Evolutionary conservation across 176 grass and related monocot genomes (phyloP).

Genomic region (Lolium rigidum): DNA sequence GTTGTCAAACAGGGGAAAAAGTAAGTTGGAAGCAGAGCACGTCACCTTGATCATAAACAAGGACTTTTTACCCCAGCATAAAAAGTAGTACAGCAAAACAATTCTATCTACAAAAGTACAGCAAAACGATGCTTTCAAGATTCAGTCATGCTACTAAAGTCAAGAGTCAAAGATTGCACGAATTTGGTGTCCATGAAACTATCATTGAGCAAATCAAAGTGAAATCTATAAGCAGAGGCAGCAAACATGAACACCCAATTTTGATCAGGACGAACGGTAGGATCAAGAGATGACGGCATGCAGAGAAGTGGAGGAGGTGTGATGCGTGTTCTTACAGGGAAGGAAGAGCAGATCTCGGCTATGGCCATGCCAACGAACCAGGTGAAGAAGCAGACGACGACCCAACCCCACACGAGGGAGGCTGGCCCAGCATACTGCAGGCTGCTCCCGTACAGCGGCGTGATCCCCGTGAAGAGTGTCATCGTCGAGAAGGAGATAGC

Average conservation of each 20-base stretch:
- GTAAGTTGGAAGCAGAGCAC: not conserved
- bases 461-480: constrained; percentile 99
- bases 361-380: constrained; percentile 99
- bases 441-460: constrained; percentile 92
- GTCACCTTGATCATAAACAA: not conserved
- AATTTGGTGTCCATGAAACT: not conserved
- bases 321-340: constrained; percentile 59
- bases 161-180: not conserved
- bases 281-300: not conserved
- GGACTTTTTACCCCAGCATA: not conserved
- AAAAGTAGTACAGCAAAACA: not conserved
- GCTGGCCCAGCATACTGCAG: constrained; percentile 89
- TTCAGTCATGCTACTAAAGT: not conserved
- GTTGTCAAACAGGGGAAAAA: constrained; percentile 22
- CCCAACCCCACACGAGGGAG: constrained; percentile 94
- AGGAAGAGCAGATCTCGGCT: constrained; percentile 99
- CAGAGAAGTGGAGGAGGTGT: not conserved
- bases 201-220: not conserved
- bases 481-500: constrained; percentile 99
- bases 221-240: not conserved
- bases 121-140: constrained; percentile 8
- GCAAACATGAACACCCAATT: not conserved
- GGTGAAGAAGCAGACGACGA: constrained; percentile 98
- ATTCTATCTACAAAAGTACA: not conserved
- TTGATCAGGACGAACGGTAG: not conserved